Conservation (phyloP, 768 basidiomycete genomes). For the Calvatia gigantea region DNA sequence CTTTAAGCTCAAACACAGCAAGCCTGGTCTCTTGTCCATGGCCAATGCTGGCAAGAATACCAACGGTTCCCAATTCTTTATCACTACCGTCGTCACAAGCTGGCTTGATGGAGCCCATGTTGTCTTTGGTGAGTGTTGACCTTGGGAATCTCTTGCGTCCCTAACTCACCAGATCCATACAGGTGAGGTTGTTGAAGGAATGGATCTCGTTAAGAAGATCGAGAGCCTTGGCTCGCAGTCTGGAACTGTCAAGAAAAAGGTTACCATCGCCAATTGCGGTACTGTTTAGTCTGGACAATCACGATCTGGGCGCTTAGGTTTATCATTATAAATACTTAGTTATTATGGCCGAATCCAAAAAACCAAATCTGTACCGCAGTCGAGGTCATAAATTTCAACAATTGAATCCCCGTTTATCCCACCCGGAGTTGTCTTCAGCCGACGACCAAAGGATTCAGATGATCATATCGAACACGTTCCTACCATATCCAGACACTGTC, state of each 20-base stretch:
- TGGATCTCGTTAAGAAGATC: constrained; percentile 48
- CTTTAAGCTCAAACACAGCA: constrained; percentile 71
- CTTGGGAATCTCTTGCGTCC: constrained; percentile 2
- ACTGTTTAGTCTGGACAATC: constrained; percentile 26
- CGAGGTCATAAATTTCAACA: too few species aligned
- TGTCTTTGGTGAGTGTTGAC: constrained; percentile 64
- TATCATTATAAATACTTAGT: neutral
- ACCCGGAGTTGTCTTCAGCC: too few species aligned
- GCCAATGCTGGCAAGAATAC: constrained; percentile 82
- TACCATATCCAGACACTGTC: neutral
- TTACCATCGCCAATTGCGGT: constrained; percentile 59
- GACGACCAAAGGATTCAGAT: too few species aligned
- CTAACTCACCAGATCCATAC: neutral
- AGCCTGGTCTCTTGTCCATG: constrained; percentile 68
- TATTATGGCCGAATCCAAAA: too few species aligned
- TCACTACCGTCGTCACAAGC: constrained; percentile 72
- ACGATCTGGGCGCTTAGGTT: neutral
- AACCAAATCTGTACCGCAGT: too few species aligned
- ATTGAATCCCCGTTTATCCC: too few species aligned
- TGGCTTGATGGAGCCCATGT: constrained; percentile 86
- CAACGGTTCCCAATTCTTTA: constrained; percentile 88
- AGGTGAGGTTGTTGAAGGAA: constrained; percentile 67
- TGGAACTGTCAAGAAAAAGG: constrained; percentile 38
- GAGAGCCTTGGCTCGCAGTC: constrained; percentile 34
- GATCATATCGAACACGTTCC: too few species aligned